Evolutionary conservation across 2,329 filamentous ascomycete genomes (phyloP), one percentile per base, ranked within the genome.

Genomic region (Colletotrichum camelliae): DNA sequence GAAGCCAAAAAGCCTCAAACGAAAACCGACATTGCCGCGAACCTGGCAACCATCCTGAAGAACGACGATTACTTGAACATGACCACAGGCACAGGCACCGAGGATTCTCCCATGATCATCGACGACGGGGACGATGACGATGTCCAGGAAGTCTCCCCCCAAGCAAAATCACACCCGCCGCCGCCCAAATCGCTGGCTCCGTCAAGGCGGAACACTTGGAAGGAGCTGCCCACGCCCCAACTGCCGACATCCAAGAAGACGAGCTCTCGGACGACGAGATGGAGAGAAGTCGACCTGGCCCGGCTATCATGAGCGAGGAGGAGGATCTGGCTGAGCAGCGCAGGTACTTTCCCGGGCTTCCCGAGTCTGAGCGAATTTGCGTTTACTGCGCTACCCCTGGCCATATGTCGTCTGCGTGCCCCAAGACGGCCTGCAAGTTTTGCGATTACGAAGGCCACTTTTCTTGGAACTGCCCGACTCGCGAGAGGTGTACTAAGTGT

Each of bases 401-500:
- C 13, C 91, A 93, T 81, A 79, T 78, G 21, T 83, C 86, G 15
- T 73, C 79, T 33, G 78, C 80, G 35, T 93, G 91, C 79, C 86
- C 88, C 15, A 81, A 85, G 15, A 80, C 85, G 27, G 80, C 76
- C 4, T 93, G 91, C 80, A 85, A 82, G 8, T 87, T 88, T 71
- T 93, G 89, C 80, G 81, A 83, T 29, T 84, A 82, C 68, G 75
- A 78, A 15, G 83, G 83, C 4, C 91, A 93, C 80, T 86, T 86
- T 69, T 83, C 86, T 7, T 87, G 87, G 77, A 84, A 82, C 70
- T 93, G 92, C 77, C 89, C 90, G 13, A 84, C 83, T 7, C 86
- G 85, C 39, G 82, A 82, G 39, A 87, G 90, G 76, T 93, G 91
- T 80, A 81, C 79, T 65, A 92, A 91, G 80, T 95, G 94, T 82